A percentile compares a stretch with the other conserved stretches of the same genome.
Evolutionary conservation across 2,329 filamentous ascomycete genomes (phyloP).

Genomic region (Fusarium zealandicum): DNA sequence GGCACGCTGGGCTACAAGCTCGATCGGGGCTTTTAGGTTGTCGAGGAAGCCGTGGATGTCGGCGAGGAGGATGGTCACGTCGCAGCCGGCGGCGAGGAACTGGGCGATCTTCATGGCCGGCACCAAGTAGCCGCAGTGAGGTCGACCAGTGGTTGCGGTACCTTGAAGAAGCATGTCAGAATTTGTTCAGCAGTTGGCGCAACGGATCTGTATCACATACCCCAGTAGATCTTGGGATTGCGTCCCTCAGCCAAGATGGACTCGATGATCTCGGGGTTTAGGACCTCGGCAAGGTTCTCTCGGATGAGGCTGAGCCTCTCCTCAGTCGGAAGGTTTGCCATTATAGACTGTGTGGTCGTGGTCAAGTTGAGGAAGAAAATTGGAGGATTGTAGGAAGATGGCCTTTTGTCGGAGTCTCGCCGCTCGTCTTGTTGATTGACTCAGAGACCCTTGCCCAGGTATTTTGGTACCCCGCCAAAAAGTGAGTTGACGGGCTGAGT

Average conservation of each 20-base stretch:
- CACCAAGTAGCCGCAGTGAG: conserved; percentile 90
- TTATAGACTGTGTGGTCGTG: neutral
- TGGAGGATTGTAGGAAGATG: neutral
- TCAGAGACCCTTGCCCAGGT: neutral
- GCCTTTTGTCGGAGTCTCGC: neutral
- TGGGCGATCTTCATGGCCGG: conserved; percentile 90
- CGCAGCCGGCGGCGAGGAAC: conserved; percentile 82
- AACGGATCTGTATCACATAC: conserved; percentile 46
- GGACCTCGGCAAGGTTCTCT: conserved; percentile 80
- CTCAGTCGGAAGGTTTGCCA: conserved; percentile 24
- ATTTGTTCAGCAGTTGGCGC: neutral
- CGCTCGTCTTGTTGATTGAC: conserved; percentile 5
- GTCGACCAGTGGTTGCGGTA: conserved; percentile 84
- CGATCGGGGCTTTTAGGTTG: conserved; percentile 85
- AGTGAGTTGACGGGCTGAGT: neutral
- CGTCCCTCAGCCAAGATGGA: conserved; percentile 73
- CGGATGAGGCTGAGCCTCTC: conserved; percentile 79
- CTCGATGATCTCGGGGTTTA: conserved; percentile 86
- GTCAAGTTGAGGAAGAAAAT: neutral
- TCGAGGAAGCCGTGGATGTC: conserved; percentile 81
- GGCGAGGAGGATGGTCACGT: conserved; percentile 79
- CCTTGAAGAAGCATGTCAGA: conserved; percentile 51
- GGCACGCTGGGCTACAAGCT: conserved; percentile 82
- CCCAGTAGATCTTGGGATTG: conserved; percentile 85
- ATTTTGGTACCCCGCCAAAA: conserved; percentile 8